These are phyloP conservation scores for Starmerella stigmatis DNA, from an alignment of 805 yeast genomes.

Conservation along the genomic window DNA sequence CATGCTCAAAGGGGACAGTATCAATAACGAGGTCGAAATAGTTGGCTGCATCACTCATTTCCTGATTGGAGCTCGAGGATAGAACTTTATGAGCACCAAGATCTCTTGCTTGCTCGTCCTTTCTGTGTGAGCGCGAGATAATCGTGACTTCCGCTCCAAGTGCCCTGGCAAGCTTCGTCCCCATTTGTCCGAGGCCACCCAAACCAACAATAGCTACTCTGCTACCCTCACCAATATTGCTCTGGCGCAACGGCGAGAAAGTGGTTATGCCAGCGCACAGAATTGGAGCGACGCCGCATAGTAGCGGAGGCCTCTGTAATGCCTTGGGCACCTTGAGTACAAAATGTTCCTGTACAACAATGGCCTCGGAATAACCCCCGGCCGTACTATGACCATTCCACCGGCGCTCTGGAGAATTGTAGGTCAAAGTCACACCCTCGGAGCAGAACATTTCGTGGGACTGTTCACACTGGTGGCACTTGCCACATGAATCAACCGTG, in stretches of 20 bases:
- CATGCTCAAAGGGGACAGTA: slow-evolving; percentile 42
- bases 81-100: slow-evolving; percentile 49
- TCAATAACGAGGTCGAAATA: slow-evolving; percentile 46
- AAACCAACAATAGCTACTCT: slow-evolving; percentile 52
- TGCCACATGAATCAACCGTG: slow-evolving; percentile 46
- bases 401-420: slow-evolving; percentile 30
- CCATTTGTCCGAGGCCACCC: slow-evolving; percentile 60
- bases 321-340: slow-evolving; percentile 53
- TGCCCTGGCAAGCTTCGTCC: slow-evolving; percentile 48
- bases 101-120: slow-evolving; percentile 43
- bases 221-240: slow-evolving; percentile 40
- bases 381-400: slow-evolving; percentile 56
- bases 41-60: slow-evolving; percentile 28
- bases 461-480: slow-evolving; percentile 48
- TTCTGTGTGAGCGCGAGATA: slow-evolving; percentile 42
- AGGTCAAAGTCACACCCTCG: slow-evolving; percentile 39
- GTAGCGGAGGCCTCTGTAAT: slow-evolving; percentile 34
- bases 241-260: slow-evolving; percentile 49
- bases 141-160: slow-evolving; percentile 53
- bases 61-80: slow-evolving; percentile 38
- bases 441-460: slow-evolving; percentile 51
- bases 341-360: slow-evolving; percentile 45
- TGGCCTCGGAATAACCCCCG: slow-evolving; percentile 34
- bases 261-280: slow-evolving; percentile 71
- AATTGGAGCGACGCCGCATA: slow-evolving; percentile 54